phyloP scores from a whole-genome alignment of 768 basidiomycete genomes.

The Phylloporus arenicola region DNA sequence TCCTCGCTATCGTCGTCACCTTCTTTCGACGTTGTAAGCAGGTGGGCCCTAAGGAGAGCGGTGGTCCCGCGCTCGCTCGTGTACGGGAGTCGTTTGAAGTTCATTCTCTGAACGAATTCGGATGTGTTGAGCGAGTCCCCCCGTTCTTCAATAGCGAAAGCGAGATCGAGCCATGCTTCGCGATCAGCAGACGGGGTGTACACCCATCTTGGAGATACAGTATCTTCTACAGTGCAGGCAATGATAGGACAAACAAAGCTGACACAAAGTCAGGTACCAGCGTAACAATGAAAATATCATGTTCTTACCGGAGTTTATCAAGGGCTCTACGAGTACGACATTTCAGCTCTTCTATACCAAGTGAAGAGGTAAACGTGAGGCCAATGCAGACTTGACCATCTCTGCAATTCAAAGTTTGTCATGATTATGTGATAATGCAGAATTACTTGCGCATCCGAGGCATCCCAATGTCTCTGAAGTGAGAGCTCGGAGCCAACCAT shows the following conservation, averaged over 20 bases:
- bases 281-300: neutral
- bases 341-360: conserved; percentile 5
- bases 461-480: conserved; percentile 9
- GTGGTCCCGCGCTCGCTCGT: neutral
- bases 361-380: conserved; percentile 10
- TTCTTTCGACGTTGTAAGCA: conserved; percentile 8
- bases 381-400: conserved; percentile 18
- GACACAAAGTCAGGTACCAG: neutral
- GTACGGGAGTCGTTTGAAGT: conserved; percentile 18
- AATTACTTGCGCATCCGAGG: conserved; percentile 11
- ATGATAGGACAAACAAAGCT: conserved; percentile 20
- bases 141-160: conserved; percentile 14
- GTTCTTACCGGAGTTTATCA: conserved; percentile 17
- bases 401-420: neutral
- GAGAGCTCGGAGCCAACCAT: conserved; percentile 16
- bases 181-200: conserved; percentile 22
- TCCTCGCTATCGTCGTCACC: neutral
- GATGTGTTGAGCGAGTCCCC: conserved; percentile 11
- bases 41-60: conserved; percentile 6
- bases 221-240: conserved; percentile 11
- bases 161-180: conserved; percentile 19
- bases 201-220: conserved; percentile 13
- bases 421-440: neutral
- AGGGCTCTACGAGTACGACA: conserved; percentile 10
- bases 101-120: conserved; percentile 15